Evolutionary conservation across 202 grass and related monocot genomes (phyloP).

Genomic region (Alloteropsis angusta): DNA sequence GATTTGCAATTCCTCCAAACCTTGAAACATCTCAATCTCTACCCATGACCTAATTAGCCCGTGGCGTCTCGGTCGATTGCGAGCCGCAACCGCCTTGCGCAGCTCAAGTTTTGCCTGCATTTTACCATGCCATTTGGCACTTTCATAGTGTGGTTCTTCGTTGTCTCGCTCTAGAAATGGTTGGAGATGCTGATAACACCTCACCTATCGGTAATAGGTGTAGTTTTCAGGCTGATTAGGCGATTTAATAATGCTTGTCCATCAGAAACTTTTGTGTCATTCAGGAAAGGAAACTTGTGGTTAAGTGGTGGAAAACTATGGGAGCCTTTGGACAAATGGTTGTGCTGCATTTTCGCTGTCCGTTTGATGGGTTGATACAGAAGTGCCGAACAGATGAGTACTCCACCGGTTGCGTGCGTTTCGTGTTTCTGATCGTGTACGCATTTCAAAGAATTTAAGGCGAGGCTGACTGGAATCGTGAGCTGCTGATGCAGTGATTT

Average conservation of each 20-base stretch:
- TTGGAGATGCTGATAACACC: not conserved
- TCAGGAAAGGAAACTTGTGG: not conserved
- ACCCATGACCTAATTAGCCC: not conserved
- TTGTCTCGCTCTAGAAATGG: conserved; percentile 14
- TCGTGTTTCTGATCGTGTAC: not conserved
- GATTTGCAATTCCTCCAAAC: not conserved
- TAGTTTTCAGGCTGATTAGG: not conserved
- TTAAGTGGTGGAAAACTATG: not conserved
- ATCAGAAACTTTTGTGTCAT: not conserved
- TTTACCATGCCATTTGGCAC: not conserved
- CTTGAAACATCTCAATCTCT: conserved; percentile 9
- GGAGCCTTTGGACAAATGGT: not conserved
- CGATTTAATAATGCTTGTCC: not conserved
- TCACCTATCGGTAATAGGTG: not conserved
- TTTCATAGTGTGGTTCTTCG: not conserved
- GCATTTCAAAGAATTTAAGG: not conserved
- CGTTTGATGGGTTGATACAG: not conserved
- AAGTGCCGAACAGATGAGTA: not conserved
- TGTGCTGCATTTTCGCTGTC: not conserved
- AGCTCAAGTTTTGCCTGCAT: conserved; percentile 1
- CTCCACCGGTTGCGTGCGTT: not conserved
- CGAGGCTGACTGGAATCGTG: not conserved
- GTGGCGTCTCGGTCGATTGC: not conserved
- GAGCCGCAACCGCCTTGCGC: not conserved
- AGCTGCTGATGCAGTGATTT: not conserved